Conservation (phyloP, 2,329 filamentous ascomycete genomes). For the Calonectria honghensis region DNA sequence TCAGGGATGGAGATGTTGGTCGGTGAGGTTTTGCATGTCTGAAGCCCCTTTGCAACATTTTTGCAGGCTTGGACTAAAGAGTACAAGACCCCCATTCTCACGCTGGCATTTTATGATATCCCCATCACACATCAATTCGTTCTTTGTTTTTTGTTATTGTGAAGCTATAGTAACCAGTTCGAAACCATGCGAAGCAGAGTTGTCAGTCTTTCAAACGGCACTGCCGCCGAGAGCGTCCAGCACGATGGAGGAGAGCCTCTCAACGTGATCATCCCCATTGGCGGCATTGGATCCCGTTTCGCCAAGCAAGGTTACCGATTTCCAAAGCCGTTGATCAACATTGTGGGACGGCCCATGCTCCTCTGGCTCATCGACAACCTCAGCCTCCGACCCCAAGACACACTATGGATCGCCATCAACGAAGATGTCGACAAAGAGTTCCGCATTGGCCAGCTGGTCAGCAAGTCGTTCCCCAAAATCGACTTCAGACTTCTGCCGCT, state of each 20-base stretch:
- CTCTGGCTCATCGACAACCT: conserved; percentile 24
- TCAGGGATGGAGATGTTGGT: neutral
- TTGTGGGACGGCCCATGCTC: conserved; percentile 19
- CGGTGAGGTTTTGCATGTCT: neutral
- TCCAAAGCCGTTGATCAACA: conserved; percentile 17
- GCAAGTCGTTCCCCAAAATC: conserved; percentile 18
- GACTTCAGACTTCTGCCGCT: conserved; percentile 7
- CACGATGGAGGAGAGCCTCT: neutral
- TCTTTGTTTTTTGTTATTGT: neutral
- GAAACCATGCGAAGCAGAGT: neutral
- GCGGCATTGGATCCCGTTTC: conserved; percentile 11
- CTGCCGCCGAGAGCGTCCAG: too few relatives aligned
- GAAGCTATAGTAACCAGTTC: too few relatives aligned
- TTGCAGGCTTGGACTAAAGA: neutral
- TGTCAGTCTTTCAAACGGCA: neutral
- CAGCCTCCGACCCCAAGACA: conserved; percentile 13
- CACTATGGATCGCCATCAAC: conserved; percentile 22
- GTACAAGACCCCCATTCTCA: neutral
- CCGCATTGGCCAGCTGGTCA: conserved; percentile 10
- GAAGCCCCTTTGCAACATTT: neutral
- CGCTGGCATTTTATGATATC: neutral
- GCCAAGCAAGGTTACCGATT: conserved; percentile 12
- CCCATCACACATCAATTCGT: neutral
- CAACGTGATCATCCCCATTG: conserved; percentile 22
- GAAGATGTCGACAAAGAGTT: conserved; percentile 24